Evolutionary conservation across 75 land plant genomes (phyloP), one percentile per base, ranked within the genome.

Genomic region (Picea glauca): DNA sequence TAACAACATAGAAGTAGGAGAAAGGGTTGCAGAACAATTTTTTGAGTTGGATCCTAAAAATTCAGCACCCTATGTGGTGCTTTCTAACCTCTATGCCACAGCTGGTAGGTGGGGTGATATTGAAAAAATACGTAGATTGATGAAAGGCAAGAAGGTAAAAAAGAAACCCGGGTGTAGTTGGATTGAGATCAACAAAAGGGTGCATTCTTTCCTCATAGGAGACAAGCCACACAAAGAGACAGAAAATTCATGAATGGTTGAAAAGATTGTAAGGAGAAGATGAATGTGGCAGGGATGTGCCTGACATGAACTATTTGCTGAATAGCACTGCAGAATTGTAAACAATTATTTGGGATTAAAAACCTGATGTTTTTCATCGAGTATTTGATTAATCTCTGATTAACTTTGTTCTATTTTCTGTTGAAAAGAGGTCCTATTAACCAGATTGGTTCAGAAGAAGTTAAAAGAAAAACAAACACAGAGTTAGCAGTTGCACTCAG

Each of bases 41-140:
- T 81, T 83, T 46, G 81, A 85, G 65, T 64, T 87, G 32, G 85
- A 89, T 32, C 81, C 85, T 13, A 84, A 83, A 14, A 89, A 82
- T 63, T 75, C 91, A 13, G 91, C 87, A 30, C 79, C 82, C n/a
- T 86, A 82, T 82, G 81, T 89, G 0, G 63, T 83, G 38, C 54
- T 79, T 2, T 63, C 81, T 56, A 83, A 83, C 21, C 30, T 83
- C 2, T 83, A 64, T 74, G 77, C 81, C 11, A 60, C 77, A 31
- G 33, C 43, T 35, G 61, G 64, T 13, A 58, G 58, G 33, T 75
- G 77, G 84, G 80, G 30, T 21, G 81, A 74, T 9, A 80, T 58
- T 11, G 73, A n/a, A 20, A 79, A 59, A 15, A 58, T 79, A 67
- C 59, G 81, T 61, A 74, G 23, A 54, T 12, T 74, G 77, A 79